phyloP scores from a whole-genome alignment of 352 stramenopile species.

The Phytophthora sp. region DNA sequence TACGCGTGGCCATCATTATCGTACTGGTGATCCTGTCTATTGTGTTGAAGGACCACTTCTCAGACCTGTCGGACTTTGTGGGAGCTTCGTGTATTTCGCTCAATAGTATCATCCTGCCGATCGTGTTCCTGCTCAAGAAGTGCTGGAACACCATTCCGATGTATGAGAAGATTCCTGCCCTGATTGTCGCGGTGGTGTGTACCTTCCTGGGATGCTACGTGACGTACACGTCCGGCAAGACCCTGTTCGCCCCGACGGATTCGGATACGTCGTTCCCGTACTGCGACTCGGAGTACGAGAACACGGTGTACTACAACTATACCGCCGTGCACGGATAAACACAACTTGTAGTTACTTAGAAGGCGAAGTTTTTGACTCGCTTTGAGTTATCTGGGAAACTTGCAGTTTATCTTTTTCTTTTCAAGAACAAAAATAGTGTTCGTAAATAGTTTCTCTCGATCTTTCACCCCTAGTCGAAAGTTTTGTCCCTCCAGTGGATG shows the following conservation, averaged over 20 bases:
- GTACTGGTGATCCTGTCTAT: slow-evolving; percentile 40
- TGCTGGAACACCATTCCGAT: slow-evolving; percentile 44
- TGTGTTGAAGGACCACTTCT: slow-evolving; percentile 43
- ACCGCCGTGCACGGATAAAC: slow-evolving; percentile 37
- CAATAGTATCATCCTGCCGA: slow-evolving; percentile 64
- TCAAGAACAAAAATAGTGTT: neutral
- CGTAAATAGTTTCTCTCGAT: too few relatives aligned
- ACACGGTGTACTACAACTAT: slow-evolving; percentile 51
- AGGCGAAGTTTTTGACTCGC: neutral
- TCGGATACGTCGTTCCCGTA: slow-evolving; percentile 51
- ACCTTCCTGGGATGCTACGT: slow-evolving; percentile 49
- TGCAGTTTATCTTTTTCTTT: neutral
- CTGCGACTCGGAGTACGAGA: slow-evolving; percentile 49
- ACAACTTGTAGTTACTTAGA: neutral
- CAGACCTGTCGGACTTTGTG: slow-evolving; percentile 60
- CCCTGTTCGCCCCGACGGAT: slow-evolving; percentile 42
- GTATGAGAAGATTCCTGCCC: slow-evolving; percentile 45
- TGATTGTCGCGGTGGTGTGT: slow-evolving; percentile 43
- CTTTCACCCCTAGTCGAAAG: too few relatives aligned
- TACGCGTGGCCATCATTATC: slow-evolving; percentile 50
- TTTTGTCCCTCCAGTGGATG: too few relatives aligned
- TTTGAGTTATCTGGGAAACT: neutral
- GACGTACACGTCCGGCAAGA: slow-evolving; percentile 49
- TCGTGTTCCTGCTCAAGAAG: slow-evolving; percentile 59
- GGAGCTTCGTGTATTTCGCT: slow-evolving; percentile 55